Percentiles rank a stretch among this genome's conserved stretches.
phyloP scores from a whole-genome alignment of 1,139 yeast genomes.

The Suhomyces guaymorum region DNA sequence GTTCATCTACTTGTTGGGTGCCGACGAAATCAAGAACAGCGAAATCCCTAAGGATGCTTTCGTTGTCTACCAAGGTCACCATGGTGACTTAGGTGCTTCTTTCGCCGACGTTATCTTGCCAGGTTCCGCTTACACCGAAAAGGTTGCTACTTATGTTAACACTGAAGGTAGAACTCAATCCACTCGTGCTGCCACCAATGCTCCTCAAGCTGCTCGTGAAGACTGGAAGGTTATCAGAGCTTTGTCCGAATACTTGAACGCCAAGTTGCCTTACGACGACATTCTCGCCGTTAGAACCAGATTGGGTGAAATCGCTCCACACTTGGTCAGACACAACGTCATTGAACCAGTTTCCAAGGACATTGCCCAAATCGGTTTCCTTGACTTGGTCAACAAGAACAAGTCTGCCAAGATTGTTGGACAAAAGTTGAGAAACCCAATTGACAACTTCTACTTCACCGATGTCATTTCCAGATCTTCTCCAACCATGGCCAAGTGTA shows the following conservation, averaged over 20 bases:
- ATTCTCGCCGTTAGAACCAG: constrained; percentile 67
- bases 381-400: constrained; percentile 43
- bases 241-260: constrained; percentile 72
- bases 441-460: constrained; percentile 83
- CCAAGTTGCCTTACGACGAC: constrained; percentile 77
- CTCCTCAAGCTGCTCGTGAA: constrained; percentile 92
- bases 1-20: constrained; percentile 78
- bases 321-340: constrained; percentile 72
- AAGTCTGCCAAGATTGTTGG: constrained; percentile 45
- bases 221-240: constrained; percentile 92
- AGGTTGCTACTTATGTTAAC: constrained; percentile 83
- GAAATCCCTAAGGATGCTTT: constrained; percentile 84
- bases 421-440: constrained; percentile 62
- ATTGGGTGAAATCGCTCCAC: constrained; percentile 79
- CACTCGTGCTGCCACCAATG: constrained; percentile 84
- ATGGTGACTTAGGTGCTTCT: constrained; percentile 88
- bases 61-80: constrained; percentile 90
- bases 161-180: constrained; percentile 89
- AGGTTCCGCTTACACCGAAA: constrained; percentile 88
- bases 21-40: constrained; percentile 72
- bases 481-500: constrained; percentile 88
- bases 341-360: constrained; percentile 67
- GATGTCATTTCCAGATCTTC: constrained; percentile 86
- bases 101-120: constrained; percentile 87
- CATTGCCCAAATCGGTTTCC: constrained; percentile 60